phyloP scores from a whole-genome alignment of 345 rosid species.

The Eucalyptus curtisii region DNA sequence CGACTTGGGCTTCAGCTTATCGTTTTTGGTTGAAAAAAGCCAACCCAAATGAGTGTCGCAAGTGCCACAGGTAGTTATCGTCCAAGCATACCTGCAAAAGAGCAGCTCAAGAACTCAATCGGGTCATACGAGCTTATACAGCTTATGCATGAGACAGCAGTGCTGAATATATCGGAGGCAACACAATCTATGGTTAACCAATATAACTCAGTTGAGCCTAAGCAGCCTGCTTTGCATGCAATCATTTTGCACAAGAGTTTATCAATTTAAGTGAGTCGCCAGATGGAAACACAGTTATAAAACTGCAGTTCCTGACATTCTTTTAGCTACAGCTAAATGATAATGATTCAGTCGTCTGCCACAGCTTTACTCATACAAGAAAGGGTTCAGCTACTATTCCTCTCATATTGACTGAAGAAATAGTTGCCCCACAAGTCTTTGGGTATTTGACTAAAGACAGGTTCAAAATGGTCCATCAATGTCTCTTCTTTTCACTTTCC shows the following conservation, averaged over 20 bases:
- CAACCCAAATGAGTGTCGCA: slow-evolving; percentile 75
- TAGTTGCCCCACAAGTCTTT: neutral
- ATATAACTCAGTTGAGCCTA: neutral
- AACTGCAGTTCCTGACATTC: neutral
- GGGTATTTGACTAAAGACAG: neutral
- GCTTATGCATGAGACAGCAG: neutral
- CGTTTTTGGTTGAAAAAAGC: slow-evolving; percentile 71
- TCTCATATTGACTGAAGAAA: neutral
- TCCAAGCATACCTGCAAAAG: slow-evolving; percentile 81
- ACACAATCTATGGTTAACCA: neutral
- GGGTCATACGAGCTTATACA: neutral
- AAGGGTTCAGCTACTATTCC: neutral
- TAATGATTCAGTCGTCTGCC: neutral
- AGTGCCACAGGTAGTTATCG: slow-evolving; percentile 32
- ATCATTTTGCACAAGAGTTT: neutral
- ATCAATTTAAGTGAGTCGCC: neutral
- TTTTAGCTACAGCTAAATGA: neutral
- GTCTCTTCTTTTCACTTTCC: neutral
- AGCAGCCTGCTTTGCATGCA: neutral
- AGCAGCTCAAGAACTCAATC: neutral
- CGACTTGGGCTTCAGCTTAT: slow-evolving; percentile 59
- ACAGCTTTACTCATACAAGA: neutral
- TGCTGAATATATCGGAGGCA: neutral
- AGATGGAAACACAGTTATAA: neutral
- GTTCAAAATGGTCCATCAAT: neutral